A percentile compares a stretch with the other conserved stretches of the same genome.
These are phyloP conservation scores for Petunia secreta DNA, from an alignment of 257 asterid species.

Conservation along the genomic window DNA sequence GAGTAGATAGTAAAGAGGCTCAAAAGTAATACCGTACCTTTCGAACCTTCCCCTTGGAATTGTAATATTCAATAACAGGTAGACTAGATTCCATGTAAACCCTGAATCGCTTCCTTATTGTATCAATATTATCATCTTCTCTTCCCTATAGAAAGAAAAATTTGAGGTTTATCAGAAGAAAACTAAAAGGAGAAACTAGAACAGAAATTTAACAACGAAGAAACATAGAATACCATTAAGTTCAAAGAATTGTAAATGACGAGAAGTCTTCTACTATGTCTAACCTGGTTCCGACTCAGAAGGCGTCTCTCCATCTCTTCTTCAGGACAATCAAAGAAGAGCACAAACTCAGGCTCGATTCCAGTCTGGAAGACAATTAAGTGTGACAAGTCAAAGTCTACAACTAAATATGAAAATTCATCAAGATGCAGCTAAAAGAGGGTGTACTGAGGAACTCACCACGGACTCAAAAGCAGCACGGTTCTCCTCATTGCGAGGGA, in stretches of 20 bases:
- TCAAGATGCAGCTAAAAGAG: slow-evolving; percentile 17
- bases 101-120: slow-evolving; percentile 55
- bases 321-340: slow-evolving; percentile 50
- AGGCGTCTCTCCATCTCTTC: slow-evolving; percentile 59
- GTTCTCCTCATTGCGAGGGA: slow-evolving; percentile 95
- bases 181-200: not conserved
- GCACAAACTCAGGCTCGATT: slow-evolving; percentile 73
- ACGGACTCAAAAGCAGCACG: slow-evolving; percentile 85
- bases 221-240: slow-evolving; percentile 19
- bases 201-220: not conserved
- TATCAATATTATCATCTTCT: slow-evolving; percentile 57
- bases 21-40: slow-evolving; percentile 51
- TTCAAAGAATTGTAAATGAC: not conserved
- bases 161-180: not conserved
- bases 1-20: not conserved
- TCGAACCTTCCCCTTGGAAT: slow-evolving; percentile 71
- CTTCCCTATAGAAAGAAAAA: slow-evolving; percentile 43
- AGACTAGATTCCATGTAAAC: slow-evolving; percentile 57
- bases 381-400: not conserved
- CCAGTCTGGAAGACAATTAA: slow-evolving; percentile 57
- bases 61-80: slow-evolving; percentile 58
- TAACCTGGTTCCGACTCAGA: slow-evolving; percentile 44
- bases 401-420: not conserved
- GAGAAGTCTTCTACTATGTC: slow-evolving; percentile 3
- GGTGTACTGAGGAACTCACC: slow-evolving; percentile 44